phyloP scores from a whole-genome alignment of 768 basidiomycete species.

The Suillus luteus region DNA sequence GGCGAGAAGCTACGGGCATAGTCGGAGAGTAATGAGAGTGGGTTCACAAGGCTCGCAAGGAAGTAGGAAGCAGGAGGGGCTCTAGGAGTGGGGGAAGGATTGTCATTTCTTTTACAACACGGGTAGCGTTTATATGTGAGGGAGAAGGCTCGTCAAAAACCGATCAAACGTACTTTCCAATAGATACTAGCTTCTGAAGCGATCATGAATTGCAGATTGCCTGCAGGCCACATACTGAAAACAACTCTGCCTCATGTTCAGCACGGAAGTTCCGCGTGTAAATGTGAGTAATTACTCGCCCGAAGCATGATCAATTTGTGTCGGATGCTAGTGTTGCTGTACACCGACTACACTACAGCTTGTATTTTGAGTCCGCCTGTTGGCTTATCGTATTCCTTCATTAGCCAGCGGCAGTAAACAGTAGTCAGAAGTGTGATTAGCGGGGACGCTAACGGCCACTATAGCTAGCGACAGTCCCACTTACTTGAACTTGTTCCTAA shows the following conservation, averaged over 20 bases:
- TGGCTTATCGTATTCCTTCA: background rate
- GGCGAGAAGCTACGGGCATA: constrained; percentile 27
- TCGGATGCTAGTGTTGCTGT: background rate
- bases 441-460: background rate
- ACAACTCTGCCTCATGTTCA: constrained; percentile 30
- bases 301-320: constrained; percentile 2
- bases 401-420: background rate
- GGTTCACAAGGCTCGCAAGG: constrained; percentile 8
- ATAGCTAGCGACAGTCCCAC: background rate
- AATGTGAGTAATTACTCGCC: constrained; percentile 32
- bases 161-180: constrained; percentile 22
- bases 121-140: constrained; percentile 28
- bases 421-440: background rate
- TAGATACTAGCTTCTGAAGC: constrained; percentile 24
- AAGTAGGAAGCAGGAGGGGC: constrained; percentile 14
- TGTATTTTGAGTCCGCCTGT: background rate
- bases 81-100: constrained; percentile 17
- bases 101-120: constrained; percentile 17
- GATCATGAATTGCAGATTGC: constrained; percentile 23
- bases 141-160: constrained; percentile 27
- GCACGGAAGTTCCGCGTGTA: constrained; percentile 35
- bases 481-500: background rate
- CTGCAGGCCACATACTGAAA: constrained; percentile 20
- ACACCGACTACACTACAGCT: background rate
- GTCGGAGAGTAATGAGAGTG: constrained; percentile 20